Evolutionary conservation across 169 alveolate genomes (phyloP).

Genomic region (Theileria annulata): DNA sequence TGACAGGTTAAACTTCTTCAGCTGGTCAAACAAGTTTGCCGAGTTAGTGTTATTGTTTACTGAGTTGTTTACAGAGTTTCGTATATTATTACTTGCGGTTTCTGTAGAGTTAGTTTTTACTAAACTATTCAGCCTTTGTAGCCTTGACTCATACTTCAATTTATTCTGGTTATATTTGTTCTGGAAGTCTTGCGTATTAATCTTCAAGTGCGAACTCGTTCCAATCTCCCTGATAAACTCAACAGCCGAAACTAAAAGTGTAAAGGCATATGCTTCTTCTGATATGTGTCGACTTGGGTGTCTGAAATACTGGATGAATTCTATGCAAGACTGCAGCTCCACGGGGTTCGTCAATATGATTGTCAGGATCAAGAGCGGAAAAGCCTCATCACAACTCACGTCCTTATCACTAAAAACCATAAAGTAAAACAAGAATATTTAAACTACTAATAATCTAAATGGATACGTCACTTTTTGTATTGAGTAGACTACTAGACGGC

Average conservation of each 20-base stretch:
- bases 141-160: constrained; percentile 35
- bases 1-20: constrained; percentile 48
- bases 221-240: constrained; percentile 68
- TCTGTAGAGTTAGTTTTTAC: not conserved
- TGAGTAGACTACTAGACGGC: constrained; percentile 70
- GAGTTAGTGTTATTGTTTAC: not conserved
- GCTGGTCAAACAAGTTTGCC: constrained; percentile 22
- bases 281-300: constrained; percentile 78
- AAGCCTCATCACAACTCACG: constrained; percentile 82
- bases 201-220: constrained; percentile 38
- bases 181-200: constrained; percentile 46
- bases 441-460: not conserved
- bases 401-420: constrained; percentile 45
- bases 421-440: not conserved
- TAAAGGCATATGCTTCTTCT: constrained; percentile 84
- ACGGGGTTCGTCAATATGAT: constrained; percentile 82
- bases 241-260: constrained; percentile 82
- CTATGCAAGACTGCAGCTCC: constrained; percentile 76
- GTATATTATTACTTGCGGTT: not conserved
- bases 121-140: constrained; percentile 15
- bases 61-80: not conserved
- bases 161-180: constrained; percentile 24
- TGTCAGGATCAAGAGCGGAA: constrained; percentile 79
- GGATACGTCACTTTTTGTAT: constrained; percentile 60
- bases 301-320: constrained; percentile 78